Evolutionary conservation across 805 yeast genomes (phyloP), one percentile per base, ranked within the genome.

Genomic region (Maudiozyma saulgeensis): DNA sequence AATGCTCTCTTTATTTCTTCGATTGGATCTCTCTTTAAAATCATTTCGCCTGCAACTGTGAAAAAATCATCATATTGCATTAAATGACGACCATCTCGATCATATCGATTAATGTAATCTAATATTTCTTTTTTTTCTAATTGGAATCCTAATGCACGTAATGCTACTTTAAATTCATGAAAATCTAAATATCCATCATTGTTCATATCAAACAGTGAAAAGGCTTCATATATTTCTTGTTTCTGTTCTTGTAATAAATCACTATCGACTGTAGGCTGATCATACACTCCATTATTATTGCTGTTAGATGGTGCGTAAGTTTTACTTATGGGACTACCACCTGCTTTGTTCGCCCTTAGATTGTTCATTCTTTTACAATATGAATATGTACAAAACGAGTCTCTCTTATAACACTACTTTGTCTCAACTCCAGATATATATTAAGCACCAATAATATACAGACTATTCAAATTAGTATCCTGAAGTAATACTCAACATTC

Each of bases 1-100:
- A 93, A 93, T 0, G 99, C 98, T 45, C 97, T 73, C 51, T 80
- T 77, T 18, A 93, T 84, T 63, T 93, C 99, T 44, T 91, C 98
- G 50, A 86, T 64, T 4, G 99, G 99, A 63, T 93, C 97, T 60
- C 98, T 75, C 47, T 84, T 82, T 15, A 85, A 69, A n/a, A 93
- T 85, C 68, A 78, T 82, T 50, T 81, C 85, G 1, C 95, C 90
- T 68, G 87, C 88, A 69, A 66, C 44, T 35, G 56, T 78, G 63
- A 79, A 84, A 66, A 91, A 91, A 58, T 85, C 90, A 46, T 87
- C 95, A 60, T 83, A 87, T 38, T 81, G 78, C 59, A 91, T 84
- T 56, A 82, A 71, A 49, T 79, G 80, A 28, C 83, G 74, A 53
- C 84, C 85, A 52, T 84, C 90, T 4, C 52, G 46, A 63, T 86